Evolutionary conservation across 23 red algal species (phyloP).

Genomic region (Gracilaria domingensis): DNA sequence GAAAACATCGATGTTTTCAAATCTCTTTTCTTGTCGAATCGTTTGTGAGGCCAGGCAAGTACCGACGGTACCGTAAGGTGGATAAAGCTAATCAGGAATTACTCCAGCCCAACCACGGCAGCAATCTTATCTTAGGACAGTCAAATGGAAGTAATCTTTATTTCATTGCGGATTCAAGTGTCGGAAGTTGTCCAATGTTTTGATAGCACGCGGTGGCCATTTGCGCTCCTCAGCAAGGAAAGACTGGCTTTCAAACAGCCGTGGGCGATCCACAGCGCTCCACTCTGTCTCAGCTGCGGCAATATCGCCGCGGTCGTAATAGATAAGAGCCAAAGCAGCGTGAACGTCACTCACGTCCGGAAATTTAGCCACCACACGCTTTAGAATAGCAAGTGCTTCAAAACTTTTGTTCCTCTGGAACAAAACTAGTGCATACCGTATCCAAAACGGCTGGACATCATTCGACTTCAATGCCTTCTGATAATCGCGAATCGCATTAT

Average conservation of each 20-base stretch:
- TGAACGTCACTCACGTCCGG: slow-evolving; percentile 68
- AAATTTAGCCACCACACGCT: slow-evolving; percentile 71
- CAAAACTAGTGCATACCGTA: slow-evolving; percentile 88
- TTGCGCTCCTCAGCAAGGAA: slow-evolving; percentile 71
- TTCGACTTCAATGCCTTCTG: slow-evolving; percentile 79
- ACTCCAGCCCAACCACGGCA: no score
- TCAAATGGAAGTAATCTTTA: not conserved
- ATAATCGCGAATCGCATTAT: slow-evolving; percentile 86
- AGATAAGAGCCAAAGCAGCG: slow-evolving; percentile 81
- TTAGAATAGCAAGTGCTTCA: slow-evolving; percentile 86
- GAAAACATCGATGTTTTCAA: no score
- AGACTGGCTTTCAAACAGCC: slow-evolving; percentile 47
- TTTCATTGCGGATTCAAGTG: slow-evolving; percentile 39
- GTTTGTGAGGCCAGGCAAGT: no score
- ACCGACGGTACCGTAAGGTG: no score
- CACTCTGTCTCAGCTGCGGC: slow-evolving; percentile 87
- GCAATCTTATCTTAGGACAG: not conserved
- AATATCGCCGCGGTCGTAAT: slow-evolving; percentile 72
- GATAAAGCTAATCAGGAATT: no score
- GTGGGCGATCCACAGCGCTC: slow-evolving; percentile 81
- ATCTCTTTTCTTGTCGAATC: no score
- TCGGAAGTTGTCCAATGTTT: slow-evolving; percentile 73
- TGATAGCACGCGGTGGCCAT: slow-evolving; percentile 86
- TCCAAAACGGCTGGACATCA: slow-evolving; percentile 95
- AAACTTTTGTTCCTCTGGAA: slow-evolving; percentile 68